Conservation (phyloP, 1,284 basidiomycete genomes). For the Microbotryum scabiosae region DNA sequence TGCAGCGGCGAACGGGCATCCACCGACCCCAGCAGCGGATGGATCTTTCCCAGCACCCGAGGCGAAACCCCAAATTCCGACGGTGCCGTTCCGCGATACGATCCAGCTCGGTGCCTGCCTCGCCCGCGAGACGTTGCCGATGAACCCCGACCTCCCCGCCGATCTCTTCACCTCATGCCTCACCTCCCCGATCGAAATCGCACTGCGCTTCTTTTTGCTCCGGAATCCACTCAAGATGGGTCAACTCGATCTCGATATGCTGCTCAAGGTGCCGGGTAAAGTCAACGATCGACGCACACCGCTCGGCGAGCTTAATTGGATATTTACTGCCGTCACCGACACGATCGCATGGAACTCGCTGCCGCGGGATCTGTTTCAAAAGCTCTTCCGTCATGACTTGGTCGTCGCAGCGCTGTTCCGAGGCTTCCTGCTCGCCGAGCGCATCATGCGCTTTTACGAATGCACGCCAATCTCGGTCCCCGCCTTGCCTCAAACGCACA, state of each 20-base stretch:
- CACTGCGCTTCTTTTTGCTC: constrained; percentile 86
- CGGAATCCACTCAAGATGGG: constrained; percentile 59
- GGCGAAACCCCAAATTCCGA: constrained; percentile 43
- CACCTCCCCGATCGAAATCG: constrained; percentile 96
- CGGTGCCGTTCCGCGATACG: constrained; percentile 69
- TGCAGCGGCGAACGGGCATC: constrained; percentile 8
- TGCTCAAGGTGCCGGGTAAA: constrained; percentile 91
- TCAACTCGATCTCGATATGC: constrained; percentile 65
- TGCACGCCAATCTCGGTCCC: constrained; percentile 95
- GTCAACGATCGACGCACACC: constrained; percentile 93
- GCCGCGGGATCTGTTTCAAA: constrained; percentile 83
- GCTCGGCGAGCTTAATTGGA: constrained; percentile 96
- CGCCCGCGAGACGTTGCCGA: constrained; percentile 82
- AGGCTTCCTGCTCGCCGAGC: constrained; percentile 91
- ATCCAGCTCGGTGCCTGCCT: constrained; percentile 94
- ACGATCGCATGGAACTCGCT: constrained; percentile 99
- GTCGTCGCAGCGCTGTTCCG: constrained; percentile 93
- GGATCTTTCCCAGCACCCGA: constrained; percentile 17
- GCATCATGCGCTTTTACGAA: constrained; percentile 97
- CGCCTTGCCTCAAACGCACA: constrained; percentile 84
- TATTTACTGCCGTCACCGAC: constrained; percentile 97
- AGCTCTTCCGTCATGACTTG: constrained; percentile 89
- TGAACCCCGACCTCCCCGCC: constrained; percentile 91
- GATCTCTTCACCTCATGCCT: constrained; percentile 96
- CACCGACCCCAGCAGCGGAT: constrained; percentile 22